Evolutionary conservation across 371 early-diverging fungal species (phyloP), one percentile per base, ranked within the genome.

Genomic region (Saksenaea oblongispora): DNA sequence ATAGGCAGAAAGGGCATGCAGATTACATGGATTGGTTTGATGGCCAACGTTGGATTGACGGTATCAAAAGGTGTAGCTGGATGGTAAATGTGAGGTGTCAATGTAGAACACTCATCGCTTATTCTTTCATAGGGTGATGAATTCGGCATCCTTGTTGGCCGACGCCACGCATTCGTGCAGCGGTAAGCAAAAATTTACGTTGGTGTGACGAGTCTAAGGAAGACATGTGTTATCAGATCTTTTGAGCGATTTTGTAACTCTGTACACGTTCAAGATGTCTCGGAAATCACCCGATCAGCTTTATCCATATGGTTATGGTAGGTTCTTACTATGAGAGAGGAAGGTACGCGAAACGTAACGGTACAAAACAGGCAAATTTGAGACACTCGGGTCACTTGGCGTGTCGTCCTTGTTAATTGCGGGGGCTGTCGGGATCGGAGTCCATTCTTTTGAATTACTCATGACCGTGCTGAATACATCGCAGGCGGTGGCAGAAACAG

Each of bases 261-360:
- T 88, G 15, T 89, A 87, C 63, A 89, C 91, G 7, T 87, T 88
- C 62, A 84, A 82, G 62, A 84, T 80, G 77, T 87, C 91, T 13
- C 74, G 89, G 62, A 80, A 76, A 62, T 82, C 84, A 0, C 77
- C 87, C 26, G 89, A 89, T 69, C 70, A 66, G 27, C 39, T 76
- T 14, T 85, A 87, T 57, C 88, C 88, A 34, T 89, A 84, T 61
- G 89, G 89, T 17, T 90, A 89, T 67, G 86, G 86, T 85, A 80
- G 60, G 37, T 28, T 39, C 13, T 3, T 17, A 15, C 7, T 22
- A 31, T 18, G 47, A 13, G 3, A 10, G 11, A 22, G 17, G 18
- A 4, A 39, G 8, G n/a, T 3, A 10, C 55, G 24, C 27, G 14
- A 18, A 39, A 26, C 37, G 35, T 62, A 35, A 34, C 18, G 28